These are phyloP conservation scores for Didymella sp. DNA, from an alignment of 2,329 filamentous ascomycete species.

Conservation along the genomic window DNA sequence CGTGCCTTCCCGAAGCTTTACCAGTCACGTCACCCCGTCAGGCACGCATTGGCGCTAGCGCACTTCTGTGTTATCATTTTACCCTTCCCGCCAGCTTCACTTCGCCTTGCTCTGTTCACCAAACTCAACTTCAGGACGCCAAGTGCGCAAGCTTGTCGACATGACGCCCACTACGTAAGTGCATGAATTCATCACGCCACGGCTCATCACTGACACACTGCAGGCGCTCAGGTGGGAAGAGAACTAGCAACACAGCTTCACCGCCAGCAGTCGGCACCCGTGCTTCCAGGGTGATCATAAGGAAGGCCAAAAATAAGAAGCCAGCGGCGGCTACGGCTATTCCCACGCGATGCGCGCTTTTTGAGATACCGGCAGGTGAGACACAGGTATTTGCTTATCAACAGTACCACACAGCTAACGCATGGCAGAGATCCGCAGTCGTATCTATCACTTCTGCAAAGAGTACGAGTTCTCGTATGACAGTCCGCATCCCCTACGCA, in stretches of 20 bases:
- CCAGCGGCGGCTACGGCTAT: not conserved
- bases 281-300: not conserved
- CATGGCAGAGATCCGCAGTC: constrained; percentile 23
- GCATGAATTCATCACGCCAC: not conserved
- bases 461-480: constrained; percentile 1
- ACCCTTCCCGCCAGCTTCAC: not conserved
- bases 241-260: not conserved
- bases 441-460: constrained; percentile 21
- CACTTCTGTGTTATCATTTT: not conserved
- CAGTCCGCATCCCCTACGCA: not conserved
- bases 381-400: not conserved
- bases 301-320: not conserved
- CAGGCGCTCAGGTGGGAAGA: not conserved
- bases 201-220: not conserved
- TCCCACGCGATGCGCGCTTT: not conserved
- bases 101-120: not conserved
- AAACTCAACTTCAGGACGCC: not conserved
- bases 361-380: constrained; percentile 8
- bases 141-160: not conserved
- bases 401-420: not conserved
- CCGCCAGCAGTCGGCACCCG: not conserved
- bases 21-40: not conserved
- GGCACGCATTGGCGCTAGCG: not conserved
- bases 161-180: not conserved
- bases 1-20: not conserved